Percentiles rank a stretch among this genome's conserved stretches.
These are phyloP conservation scores for Solanum infundibuliforme DNA, from an alignment of 257 asterid species.

Conservation along the genomic window DNA sequence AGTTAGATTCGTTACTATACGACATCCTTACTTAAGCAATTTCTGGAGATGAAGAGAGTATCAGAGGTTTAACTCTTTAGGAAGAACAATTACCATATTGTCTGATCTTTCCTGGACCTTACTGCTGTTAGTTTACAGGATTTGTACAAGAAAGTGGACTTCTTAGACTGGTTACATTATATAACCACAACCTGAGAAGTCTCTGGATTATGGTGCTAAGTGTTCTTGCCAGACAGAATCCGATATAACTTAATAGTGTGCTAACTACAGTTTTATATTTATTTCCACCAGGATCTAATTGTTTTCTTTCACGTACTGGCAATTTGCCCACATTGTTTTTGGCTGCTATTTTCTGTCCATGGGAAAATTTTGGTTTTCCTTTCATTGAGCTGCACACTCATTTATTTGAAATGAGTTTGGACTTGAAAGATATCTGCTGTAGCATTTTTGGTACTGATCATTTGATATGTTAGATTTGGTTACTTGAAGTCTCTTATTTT, in stretches of 20 bases:
- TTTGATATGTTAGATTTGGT: background rate
- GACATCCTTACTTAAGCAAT: background rate
- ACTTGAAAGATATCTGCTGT: background rate
- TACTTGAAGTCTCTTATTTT: background rate
- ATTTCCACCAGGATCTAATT: background rate
- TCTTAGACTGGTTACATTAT: background rate
- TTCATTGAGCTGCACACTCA: background rate
- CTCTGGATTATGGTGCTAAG: background rate
- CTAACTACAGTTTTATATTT: background rate
- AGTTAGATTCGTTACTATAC: background rate
- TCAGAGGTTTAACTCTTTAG: background rate
- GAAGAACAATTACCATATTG: background rate
- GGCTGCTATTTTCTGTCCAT: background rate
- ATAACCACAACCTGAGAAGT: background rate
- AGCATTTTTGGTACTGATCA: background rate
- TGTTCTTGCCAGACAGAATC: background rate
- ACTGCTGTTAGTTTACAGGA: background rate
- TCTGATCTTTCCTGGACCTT: background rate
- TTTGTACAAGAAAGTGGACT: background rate
- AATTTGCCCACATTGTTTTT: background rate
- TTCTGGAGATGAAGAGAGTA: background rate
- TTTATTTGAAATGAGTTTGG: background rate
- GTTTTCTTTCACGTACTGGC: background rate
- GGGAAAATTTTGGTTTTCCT: background rate
- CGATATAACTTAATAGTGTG: background rate